These are phyloP conservation scores for Penicillium salamii DNA, from an alignment of 495 filamentous ascomycete genomes.

Conservation along the genomic window DNA sequence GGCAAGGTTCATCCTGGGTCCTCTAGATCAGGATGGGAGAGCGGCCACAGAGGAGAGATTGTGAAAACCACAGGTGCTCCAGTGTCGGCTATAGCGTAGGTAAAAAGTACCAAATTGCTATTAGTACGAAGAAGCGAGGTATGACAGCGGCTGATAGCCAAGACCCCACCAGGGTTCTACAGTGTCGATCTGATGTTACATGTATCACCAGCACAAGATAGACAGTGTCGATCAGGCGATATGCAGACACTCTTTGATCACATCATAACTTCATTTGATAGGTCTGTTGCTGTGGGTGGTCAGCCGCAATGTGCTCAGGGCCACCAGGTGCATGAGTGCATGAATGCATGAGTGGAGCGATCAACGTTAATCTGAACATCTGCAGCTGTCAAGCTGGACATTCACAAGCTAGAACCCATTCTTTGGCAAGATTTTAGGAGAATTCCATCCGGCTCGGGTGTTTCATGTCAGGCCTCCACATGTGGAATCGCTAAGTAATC, in stretches of 20 bases:
- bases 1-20: no score
- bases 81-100: no score
- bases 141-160: background rate
- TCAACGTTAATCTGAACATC: constrained; percentile 1
- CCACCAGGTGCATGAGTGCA: background rate
- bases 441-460: background rate
- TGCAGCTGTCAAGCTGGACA: background rate
- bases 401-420: background rate
- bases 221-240: background rate
- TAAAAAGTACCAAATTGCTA: no score
- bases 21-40: no score
- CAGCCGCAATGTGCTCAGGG: background rate
- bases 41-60: no score
- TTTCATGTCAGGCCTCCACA: background rate
- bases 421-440: background rate
- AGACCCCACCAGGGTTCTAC: background rate
- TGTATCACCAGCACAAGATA: background rate
- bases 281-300: background rate
- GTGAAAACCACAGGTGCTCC: no score
- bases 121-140: no score
- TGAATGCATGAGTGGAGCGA: background rate
- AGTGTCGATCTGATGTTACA: no score
- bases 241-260: background rate
- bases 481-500: background rate
- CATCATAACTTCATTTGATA: background rate